Conservation (phyloP, 208 protist species). For the Acanthamoeba culbertsoni region DNA sequence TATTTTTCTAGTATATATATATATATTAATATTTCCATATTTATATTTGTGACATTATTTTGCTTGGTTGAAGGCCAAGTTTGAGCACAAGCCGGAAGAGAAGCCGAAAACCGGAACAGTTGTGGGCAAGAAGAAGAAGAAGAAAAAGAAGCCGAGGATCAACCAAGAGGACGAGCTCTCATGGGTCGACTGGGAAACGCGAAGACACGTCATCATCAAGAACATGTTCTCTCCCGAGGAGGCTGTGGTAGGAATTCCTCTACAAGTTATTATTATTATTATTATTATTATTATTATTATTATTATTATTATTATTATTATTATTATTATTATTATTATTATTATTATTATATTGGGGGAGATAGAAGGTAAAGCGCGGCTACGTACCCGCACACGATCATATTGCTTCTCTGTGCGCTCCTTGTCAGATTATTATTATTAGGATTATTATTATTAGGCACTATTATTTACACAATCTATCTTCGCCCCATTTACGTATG, state of each 20-base stretch:
- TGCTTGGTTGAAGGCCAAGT: background rate
- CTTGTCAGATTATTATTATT: no score
- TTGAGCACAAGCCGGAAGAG: background rate
- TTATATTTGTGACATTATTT: background rate
- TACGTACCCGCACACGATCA: background rate
- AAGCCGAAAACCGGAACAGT: background rate
- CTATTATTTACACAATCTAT: no score
- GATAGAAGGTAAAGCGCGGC: background rate
- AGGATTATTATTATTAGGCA: no score
- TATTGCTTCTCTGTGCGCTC: background rate
- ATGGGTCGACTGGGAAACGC: constrained; percentile 16
- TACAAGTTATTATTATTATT: background rate
- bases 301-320: background rate
- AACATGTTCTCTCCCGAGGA: constrained; percentile 47
- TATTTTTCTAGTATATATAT: background rate
- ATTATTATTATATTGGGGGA: background rate
- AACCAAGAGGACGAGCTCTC: constrained; percentile 13
- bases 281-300: background rate
- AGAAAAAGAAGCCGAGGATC: constrained; percentile 49
- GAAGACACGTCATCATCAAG: constrained; percentile 50
- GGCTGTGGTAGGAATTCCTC: background rate
- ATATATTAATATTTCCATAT: background rate
- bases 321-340: background rate
- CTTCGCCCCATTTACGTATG: no score
- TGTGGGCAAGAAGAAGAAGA: background rate